Evolutionary conservation across 2,329 filamentous ascomycete genomes (phyloP).

Genomic region (Teratosphaeria nubilosa): DNA sequence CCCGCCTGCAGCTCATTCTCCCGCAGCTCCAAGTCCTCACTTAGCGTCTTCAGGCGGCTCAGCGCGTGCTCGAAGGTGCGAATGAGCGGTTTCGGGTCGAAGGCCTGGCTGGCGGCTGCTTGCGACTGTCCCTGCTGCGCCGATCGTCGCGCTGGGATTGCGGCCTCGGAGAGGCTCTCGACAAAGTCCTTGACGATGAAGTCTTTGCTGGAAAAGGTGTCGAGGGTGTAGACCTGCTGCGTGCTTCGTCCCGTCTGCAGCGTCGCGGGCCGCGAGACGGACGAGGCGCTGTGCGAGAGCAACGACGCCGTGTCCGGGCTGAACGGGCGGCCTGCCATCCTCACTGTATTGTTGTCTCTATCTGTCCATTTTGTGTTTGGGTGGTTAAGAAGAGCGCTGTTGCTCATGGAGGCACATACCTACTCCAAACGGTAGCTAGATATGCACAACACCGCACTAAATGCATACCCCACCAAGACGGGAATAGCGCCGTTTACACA

Average conservation of each 20-base stretch:
- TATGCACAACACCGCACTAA: not conserved
- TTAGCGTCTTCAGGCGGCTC: slow-evolving; percentile 57
- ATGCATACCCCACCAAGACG: not conserved
- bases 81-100: slow-evolving; percentile 95
- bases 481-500: not conserved
- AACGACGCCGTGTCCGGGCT: slow-evolving; percentile 6
- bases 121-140: slow-evolving; percentile 36
- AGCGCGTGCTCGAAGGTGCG: slow-evolving; percentile 78
- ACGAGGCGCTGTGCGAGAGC: slow-evolving; percentile 2
- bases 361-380: not conserved
- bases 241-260: not conserved
- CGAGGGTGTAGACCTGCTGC: slow-evolving; percentile 57
- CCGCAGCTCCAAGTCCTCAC: slow-evolving; percentile 75
- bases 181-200: slow-evolving; percentile 98
- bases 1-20: slow-evolving; percentile 87
- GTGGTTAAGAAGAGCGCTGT: not conserved
- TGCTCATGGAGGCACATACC: not conserved
- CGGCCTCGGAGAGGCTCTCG: slow-evolving; percentile 78
- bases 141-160: slow-evolving; percentile 71
- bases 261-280: slow-evolving; percentile 1
- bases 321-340: slow-evolving; percentile 1
- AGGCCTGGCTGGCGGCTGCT: slow-evolving; percentile 33
- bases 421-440: not conserved
- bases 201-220: slow-evolving; percentile 60
- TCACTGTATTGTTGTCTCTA: not conserved